phyloP scores from a whole-genome alignment of 768 basidiomycete species.

The Boletus patriciae region DNA sequence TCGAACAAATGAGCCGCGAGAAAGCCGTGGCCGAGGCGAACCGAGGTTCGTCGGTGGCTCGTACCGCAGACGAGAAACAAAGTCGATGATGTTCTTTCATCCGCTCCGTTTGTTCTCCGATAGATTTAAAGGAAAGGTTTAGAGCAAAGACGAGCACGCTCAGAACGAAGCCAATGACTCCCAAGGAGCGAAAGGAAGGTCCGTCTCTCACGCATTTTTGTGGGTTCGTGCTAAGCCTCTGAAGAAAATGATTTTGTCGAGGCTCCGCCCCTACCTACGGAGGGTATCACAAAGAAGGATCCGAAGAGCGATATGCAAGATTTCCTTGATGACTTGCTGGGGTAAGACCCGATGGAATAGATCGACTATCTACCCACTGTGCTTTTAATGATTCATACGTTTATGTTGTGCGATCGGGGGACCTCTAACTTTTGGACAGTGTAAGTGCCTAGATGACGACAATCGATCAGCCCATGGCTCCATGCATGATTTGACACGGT shows the following conservation, averaged over 20 bases:
- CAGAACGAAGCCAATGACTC: constrained; percentile 36
- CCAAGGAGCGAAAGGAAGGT: constrained; percentile 43
- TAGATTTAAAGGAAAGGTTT: constrained; percentile 62
- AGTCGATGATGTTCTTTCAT: not conserved
- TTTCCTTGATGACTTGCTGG: constrained; percentile 66
- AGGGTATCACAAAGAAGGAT: constrained; percentile 33
- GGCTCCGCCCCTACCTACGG: constrained; percentile 55
- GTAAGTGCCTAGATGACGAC: not conserved
- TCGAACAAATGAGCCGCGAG: constrained; percentile 67
- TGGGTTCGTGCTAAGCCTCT: constrained; percentile 1
- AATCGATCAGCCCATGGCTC: not conserved
- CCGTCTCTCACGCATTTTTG: not conserved
- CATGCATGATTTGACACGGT: not conserved
- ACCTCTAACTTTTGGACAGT: not conserved
- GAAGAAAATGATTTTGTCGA: constrained; percentile 40
- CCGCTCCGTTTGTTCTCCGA: not conserved
- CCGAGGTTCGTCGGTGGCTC: constrained; percentile 49
- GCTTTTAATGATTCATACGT: not conserved
- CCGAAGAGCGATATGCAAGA: constrained; percentile 66
- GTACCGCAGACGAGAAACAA: not conserved
- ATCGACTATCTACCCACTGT: not conserved
- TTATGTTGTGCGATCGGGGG: not conserved
- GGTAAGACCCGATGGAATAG: constrained; percentile 23
- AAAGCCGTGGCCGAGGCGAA: constrained; percentile 75
- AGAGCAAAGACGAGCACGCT: constrained; percentile 54